Conservation (phyloP, 2,329 filamentous ascomycete species). For the Phialophora chinensis region DNA sequence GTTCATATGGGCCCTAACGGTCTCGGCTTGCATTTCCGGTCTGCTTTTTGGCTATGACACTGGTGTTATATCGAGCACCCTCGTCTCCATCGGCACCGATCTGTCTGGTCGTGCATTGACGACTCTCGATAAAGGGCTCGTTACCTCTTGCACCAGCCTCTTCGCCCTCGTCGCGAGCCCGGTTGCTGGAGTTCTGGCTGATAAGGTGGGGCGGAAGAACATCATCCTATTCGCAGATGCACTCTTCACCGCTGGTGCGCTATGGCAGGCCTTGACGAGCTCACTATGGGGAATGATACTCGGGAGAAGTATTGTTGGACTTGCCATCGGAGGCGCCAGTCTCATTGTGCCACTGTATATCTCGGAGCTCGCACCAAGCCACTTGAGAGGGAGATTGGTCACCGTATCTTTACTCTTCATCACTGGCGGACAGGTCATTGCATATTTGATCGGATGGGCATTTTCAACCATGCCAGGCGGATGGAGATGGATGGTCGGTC, state of each 20-base stretch:
- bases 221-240: constrained; percentile 56
- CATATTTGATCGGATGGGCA: constrained; percentile 81
- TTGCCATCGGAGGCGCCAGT: constrained; percentile 60
- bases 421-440: constrained; percentile 85
- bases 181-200: constrained; percentile 59
- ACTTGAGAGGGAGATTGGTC: constrained; percentile 77
- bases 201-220: constrained; percentile 54
- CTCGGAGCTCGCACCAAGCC: constrained; percentile 79
- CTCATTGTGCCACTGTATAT: constrained; percentile 89
- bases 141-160: constrained; percentile 64
- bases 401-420: constrained; percentile 83
- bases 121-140: constrained; percentile 64
- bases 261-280: constrained; percentile 50
- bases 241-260: constrained; percentile 53
- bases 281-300: constrained; percentile 54
- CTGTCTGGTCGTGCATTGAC: constrained; percentile 57
- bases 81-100: constrained; percentile 62
- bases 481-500: constrained; percentile 91
- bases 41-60: constrained; percentile 69
- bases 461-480: constrained; percentile 68
- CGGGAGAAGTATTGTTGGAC: constrained; percentile 54
- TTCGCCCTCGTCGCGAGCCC: constrained; percentile 64
- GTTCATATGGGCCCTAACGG: constrained; percentile 63
- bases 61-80: constrained; percentile 66
- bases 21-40: constrained; percentile 64